These are phyloP conservation scores for Wickerhamomyces strasburgensis DNA, from an alignment of 805 yeast species.

Conservation along the genomic window DNA sequence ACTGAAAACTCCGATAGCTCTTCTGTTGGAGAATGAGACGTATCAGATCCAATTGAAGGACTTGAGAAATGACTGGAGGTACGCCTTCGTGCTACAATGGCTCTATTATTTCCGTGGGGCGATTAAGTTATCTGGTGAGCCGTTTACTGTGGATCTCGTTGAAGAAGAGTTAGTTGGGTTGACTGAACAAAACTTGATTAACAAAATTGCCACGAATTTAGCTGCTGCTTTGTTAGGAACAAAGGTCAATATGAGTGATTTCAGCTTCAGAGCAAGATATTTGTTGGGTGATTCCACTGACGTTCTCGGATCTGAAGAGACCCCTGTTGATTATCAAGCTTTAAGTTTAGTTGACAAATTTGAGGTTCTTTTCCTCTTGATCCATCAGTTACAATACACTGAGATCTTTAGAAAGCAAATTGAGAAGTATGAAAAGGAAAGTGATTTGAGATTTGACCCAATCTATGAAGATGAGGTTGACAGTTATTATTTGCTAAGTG, in stretches of 20 bases:
- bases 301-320: constrained; percentile 22
- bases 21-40: constrained; percentile 35
- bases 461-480: constrained; percentile 21
- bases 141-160: constrained; percentile 48
- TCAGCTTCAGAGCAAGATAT: constrained; percentile 24
- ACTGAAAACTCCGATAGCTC: constrained; percentile 34
- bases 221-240: constrained; percentile 20
- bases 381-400: constrained; percentile 37
- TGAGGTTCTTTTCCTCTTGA: constrained; percentile 41
- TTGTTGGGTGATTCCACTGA: constrained; percentile 21
- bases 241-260: constrained; percentile 21
- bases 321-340: constrained; percentile 32
- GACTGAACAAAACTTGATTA: constrained; percentile 36
- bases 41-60: constrained; percentile 27
- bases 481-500: constrained; percentile 40
- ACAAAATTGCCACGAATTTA: constrained; percentile 33
- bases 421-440: constrained; percentile 33
- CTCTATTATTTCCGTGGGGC: constrained; percentile 47
- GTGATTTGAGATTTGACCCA: constrained; percentile 29
- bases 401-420: constrained; percentile 43
- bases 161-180: constrained; percentile 56
- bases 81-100: constrained; percentile 48
- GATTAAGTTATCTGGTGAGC: constrained; percentile 44
- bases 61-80: constrained; percentile 34
- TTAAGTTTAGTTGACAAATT: constrained; percentile 43